A percentile compares a stretch with the other conserved stretches of the same genome.
These are phyloP conservation scores for Penicillium sclerotiorum DNA, from an alignment of 2,329 filamentous ascomycete genomes.

Conservation along the genomic window DNA sequence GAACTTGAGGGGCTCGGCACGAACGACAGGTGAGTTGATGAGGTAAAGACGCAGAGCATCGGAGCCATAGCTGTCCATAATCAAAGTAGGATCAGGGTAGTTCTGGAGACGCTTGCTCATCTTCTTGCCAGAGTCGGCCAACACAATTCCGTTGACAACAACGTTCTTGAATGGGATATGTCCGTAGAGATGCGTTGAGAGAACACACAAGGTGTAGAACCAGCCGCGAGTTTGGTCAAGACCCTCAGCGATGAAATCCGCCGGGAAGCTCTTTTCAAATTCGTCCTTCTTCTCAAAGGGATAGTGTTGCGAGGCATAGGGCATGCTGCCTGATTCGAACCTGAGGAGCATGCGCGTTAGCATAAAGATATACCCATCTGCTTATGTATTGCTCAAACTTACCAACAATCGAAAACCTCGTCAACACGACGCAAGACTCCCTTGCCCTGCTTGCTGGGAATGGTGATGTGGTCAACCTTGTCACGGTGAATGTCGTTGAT, in stretches of 20 bases:
- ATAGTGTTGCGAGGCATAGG: constrained; percentile 87
- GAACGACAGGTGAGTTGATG: constrained; percentile 94
- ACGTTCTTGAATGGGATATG: constrained; percentile 89
- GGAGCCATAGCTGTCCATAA: constrained; percentile 87
- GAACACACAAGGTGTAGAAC: constrained; percentile 91
- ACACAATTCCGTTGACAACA: constrained; percentile 92
- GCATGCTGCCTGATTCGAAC: constrained; percentile 97
- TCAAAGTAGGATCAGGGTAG: constrained; percentile 81
- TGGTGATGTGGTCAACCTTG: constrained; percentile 91
- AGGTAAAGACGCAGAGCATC: constrained; percentile 93
- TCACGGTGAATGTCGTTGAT: constrained; percentile 87
- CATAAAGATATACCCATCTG: not conserved
- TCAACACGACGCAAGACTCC: constrained; percentile 77
- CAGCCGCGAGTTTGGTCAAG: constrained; percentile 89
- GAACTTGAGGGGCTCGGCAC: constrained; percentile 86
- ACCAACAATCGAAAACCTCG: constrained; percentile 91
- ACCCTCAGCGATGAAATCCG: constrained; percentile 92
- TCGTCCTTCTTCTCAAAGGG: constrained; percentile 86
- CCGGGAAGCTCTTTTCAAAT: constrained; percentile 80
- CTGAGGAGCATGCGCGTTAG: not conserved
- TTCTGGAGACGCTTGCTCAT: constrained; percentile 98
- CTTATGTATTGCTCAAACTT: not conserved
- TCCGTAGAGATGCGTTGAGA: constrained; percentile 86
- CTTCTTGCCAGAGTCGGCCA: constrained; percentile 95
- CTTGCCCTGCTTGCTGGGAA: constrained; percentile 85